phyloP scores from a whole-genome alignment of 768 basidiomycete species.

The Leccinum aurantiacum region DNA sequence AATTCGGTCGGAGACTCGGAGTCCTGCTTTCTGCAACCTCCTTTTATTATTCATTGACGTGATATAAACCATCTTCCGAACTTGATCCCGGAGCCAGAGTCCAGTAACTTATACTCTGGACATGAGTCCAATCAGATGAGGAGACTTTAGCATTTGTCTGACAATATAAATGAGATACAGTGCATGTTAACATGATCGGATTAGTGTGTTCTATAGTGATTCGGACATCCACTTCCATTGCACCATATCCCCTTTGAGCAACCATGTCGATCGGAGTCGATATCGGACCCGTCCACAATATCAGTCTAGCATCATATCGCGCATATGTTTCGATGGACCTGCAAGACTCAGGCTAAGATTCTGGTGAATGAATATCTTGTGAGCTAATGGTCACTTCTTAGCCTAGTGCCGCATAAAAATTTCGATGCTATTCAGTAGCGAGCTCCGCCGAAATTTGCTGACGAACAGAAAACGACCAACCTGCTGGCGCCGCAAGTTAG shows the following conservation, averaged over 20 bases:
- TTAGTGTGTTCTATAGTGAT: background rate
- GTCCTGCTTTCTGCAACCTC: background rate
- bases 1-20: conserved; percentile 5
- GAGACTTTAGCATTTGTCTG: background rate
- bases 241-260: conserved; percentile 10
- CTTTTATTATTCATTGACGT: background rate
- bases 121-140: background rate
- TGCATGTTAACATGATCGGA: conserved; percentile 2
- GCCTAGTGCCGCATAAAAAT: background rate
- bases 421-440: background rate
- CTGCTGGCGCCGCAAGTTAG: background rate
- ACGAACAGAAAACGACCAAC: background rate
- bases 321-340: background rate
- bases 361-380: background rate
- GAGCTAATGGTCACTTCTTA: background rate
- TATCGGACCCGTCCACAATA: background rate
- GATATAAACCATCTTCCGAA: background rate
- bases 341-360: background rate
- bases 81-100: background rate
- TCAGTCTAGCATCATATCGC: background rate
- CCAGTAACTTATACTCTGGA: background rate
- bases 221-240: conserved; percentile 14
- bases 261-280: conserved; percentile 12
- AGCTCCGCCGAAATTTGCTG: conserved; percentile 1
- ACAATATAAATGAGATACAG: background rate